Evolutionary conservation across 768 basidiomycete genomes (phyloP), one percentile per base, ranked within the genome.

Genomic region (Panus rudis): DNA sequence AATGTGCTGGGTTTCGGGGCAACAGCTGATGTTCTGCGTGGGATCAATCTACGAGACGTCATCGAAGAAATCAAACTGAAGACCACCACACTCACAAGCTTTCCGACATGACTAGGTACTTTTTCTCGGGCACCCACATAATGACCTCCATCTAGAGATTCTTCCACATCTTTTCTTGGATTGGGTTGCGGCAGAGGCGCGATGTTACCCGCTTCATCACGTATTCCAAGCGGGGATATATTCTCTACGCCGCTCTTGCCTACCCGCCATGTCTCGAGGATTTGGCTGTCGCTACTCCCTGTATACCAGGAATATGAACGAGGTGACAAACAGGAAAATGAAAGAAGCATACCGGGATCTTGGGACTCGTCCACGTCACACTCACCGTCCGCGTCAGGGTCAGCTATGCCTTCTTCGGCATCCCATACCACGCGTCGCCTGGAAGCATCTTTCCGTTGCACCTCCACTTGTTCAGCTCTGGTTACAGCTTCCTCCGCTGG

Each of bases 351-450:
- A 30, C 16, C n/a, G n/a, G 33, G n/a, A 35, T 20, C 33, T 30
- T n/a, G n/a, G 4, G 63, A 49, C 43, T 21, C 19, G 37, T 59
- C 59, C 28, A 43, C 48, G 51, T 80, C 78, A 20, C 73, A 73
- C 39, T 84, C 81, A 7, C 77, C 77, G 10, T 76, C 71, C 6
- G 76, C 79, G 55, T 85, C 82, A 12, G 56, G 51, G 41, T 79
- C 79, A 16, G 45, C 35, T 14, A 61, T 52, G 3, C 63, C 59
- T 17, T 67, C 69, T 28, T 80, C 76, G 11, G 71, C 72, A 45
- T 75, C 70, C 85, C 86, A 91, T 7, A 80, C 75, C 20, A 88
- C 61, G 37, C 71, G 77, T 45, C 88, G 72, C 10, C 65, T 59
- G 23, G 68, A 55, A 2, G 86, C 84, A 46, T 89, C 87, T 48